A percentile compares a stretch with the other conserved stretches of the same genome.
Conservation (phyloP, 352 stramenopile genomes). For the Phytophthora pisi region DNA sequence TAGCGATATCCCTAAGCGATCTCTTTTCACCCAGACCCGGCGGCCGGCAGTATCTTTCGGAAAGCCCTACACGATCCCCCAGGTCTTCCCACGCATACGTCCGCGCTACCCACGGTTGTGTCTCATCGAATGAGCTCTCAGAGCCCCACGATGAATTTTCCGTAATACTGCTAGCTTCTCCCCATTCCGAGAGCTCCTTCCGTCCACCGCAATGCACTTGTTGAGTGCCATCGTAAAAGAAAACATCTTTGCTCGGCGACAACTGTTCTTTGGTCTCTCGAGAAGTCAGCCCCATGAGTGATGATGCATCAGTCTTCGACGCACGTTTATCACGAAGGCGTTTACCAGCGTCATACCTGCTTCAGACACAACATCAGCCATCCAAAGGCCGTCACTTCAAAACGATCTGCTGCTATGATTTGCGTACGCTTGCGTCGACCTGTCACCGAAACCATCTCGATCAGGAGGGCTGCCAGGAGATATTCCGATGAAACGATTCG, state of each 20-base stretch:
- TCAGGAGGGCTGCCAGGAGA: slow-evolving; percentile 8
- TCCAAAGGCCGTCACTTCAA: neutral
- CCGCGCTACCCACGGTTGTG: slow-evolving; percentile 35
- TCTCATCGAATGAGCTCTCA: slow-evolving; percentile 29
- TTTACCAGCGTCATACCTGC: slow-evolving; percentile 12
- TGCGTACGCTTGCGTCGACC: slow-evolving; percentile 19
- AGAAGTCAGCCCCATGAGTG: slow-evolving; percentile 9
- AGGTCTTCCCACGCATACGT: slow-evolving; percentile 55
- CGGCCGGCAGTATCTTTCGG: slow-evolving; percentile 25
- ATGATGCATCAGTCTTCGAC: neutral
- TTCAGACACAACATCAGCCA: slow-evolving; percentile 12
- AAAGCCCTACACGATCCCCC: slow-evolving; percentile 34
- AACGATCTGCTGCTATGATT: neutral
- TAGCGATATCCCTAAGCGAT: slow-evolving; percentile 29
- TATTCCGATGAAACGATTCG: slow-evolving; percentile 32
- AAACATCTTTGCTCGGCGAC: slow-evolving; percentile 26
- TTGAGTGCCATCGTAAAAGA: slow-evolving; percentile 44
- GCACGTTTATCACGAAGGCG: slow-evolving; percentile 3
- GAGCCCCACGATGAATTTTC: slow-evolving; percentile 45
- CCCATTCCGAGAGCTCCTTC: slow-evolving; percentile 23
- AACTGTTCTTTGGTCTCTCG: slow-evolving; percentile 4
- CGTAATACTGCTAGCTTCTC: slow-evolving; percentile 33
- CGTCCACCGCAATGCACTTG: slow-evolving; percentile 19
- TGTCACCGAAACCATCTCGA: slow-evolving; percentile 3
- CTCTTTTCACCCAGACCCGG: slow-evolving; percentile 17